Percentiles rank a stretch among this genome's conserved stretches.
Conservation (phyloP, 441 rosid genomes). For the Gossypium gossypioides region DNA sequence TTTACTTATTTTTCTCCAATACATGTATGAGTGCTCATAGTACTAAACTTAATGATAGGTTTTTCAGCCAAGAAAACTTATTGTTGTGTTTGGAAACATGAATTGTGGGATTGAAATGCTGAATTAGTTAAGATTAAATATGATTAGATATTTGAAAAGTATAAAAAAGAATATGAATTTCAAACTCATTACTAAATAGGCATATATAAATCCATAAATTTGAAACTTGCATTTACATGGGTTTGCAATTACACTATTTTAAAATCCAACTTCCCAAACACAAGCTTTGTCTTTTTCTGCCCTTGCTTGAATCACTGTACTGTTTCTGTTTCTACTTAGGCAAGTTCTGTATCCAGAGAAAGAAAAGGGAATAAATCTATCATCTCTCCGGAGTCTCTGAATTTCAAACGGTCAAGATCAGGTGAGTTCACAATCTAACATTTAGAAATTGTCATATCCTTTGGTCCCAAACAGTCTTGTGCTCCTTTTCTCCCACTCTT, state of each 20-base stretch:
- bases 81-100: neutral
- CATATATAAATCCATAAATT: neutral
- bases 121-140: neutral
- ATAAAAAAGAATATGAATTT: neutral
- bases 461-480: neutral
- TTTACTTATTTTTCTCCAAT: neutral
- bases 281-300: neutral
- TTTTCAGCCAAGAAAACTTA: too few species aligned
- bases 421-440: conserved; percentile 25
- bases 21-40: neutral
- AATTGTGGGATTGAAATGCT: neutral
- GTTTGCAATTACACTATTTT: neutral
- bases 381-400: conserved; percentile 36
- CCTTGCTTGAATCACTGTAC: neutral
- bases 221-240: neutral
- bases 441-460: neutral
- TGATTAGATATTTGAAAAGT: neutral
- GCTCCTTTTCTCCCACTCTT: neutral
- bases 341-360: conserved; percentile 22
- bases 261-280: neutral
- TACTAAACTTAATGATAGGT: neutral
- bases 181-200: neutral
- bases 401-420: conserved; percentile 56
- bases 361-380: conserved; percentile 16
- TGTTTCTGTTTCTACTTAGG: conserved; percentile 21